Evolutionary conservation across 2,329 filamentous ascomycete species (phyloP).

Genomic region (Bisporella sp.): DNA sequence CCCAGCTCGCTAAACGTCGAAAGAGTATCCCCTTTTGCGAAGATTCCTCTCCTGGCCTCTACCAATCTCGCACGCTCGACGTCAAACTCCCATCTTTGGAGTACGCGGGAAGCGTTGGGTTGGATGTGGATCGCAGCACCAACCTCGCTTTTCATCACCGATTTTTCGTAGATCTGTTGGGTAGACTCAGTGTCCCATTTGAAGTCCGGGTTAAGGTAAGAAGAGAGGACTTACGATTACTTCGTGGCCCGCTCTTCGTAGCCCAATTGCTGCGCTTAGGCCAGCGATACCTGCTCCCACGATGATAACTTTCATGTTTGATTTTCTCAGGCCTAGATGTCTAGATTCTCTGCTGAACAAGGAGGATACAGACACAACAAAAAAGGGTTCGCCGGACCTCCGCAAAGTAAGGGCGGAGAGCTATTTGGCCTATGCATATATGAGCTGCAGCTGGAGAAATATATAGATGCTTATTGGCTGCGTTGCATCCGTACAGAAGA

Average conservation of each 20-base stretch:
- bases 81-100: constrained; percentile 38
- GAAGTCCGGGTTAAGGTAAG: constrained; percentile 16
- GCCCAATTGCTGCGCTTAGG: constrained; percentile 42
- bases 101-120: constrained; percentile 52
- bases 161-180: constrained; percentile 44
- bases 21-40: constrained; percentile 13
- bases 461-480: too few species aligned
- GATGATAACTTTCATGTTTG: constrained; percentile 11
- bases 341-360: too few species aligned
- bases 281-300: constrained; percentile 42
- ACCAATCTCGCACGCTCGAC: constrained; percentile 32
- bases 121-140: constrained; percentile 56
- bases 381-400: too few species aligned
- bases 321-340: too few species aligned
- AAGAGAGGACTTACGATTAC: constrained; percentile 9
- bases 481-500: too few species aligned
- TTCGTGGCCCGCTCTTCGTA: constrained; percentile 18
- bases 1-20: constrained; percentile 9
- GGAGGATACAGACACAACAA: too few species aligned
- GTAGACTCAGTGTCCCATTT: not conserved
- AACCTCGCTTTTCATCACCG: constrained; percentile 45
- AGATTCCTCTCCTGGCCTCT: constrained; percentile 29
- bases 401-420: too few species aligned
- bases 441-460: too few species aligned
- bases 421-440: too few species aligned